Conservation (phyloP, 2,329 filamentous ascomycete species). For the Aspergillus phoenicis region DNA sequence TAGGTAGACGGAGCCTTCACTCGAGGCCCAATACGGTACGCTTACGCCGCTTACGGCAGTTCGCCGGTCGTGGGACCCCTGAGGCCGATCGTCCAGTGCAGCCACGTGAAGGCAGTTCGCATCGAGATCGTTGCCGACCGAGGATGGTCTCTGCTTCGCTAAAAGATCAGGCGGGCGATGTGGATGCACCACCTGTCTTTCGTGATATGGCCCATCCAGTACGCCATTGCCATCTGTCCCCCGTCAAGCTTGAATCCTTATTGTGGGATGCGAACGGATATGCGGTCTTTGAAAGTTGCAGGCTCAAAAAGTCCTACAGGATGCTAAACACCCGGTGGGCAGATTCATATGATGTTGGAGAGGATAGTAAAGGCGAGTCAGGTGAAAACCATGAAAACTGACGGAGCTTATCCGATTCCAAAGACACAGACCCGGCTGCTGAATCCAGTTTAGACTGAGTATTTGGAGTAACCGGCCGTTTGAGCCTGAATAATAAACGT, state of each 20-base stretch:
- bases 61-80: conserved; percentile 27
- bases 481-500: not conserved
- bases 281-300: not conserved
- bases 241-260: not conserved
- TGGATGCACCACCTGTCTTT: not conserved
- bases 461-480: not conserved
- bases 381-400: not conserved
- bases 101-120: conserved; percentile 26
- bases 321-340: not conserved
- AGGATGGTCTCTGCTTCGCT: conserved; percentile 11
- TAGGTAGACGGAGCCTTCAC: not conserved
- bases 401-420: not conserved
- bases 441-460: not conserved
- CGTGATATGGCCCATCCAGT: not conserved
- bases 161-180: not conserved
- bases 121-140: conserved; percentile 24
- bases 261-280: not conserved
- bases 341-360: not conserved
- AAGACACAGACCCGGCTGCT: not conserved
- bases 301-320: not conserved
- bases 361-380: not conserved
- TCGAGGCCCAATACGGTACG: conserved; percentile 7
- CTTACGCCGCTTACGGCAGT: conserved; percentile 19
- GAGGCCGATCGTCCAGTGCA: conserved; percentile 26
- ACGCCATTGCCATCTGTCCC: not conserved